These are phyloP conservation scores for Silybum marianum DNA, from an alignment of 129 eudicot species.

Conservation along the genomic window DNA sequence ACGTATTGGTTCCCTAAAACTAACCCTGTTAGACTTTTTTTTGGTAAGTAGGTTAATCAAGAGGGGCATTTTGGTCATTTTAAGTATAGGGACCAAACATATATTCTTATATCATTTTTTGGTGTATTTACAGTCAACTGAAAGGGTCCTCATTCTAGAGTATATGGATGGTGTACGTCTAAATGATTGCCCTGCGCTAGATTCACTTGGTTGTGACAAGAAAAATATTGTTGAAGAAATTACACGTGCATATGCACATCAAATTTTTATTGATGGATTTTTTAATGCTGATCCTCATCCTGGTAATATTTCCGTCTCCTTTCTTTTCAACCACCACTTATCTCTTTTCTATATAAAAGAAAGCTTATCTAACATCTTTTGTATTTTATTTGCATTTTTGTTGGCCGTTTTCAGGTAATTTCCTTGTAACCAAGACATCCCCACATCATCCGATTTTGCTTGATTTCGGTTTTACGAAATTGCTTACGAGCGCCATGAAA, in stretches of 20 bases:
- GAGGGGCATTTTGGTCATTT: no score
- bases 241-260: constrained; percentile 93
- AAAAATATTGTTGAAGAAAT: constrained; percentile 91
- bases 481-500: constrained; percentile 65
- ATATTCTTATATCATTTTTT: constrained; percentile 17
- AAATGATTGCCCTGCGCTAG: constrained; percentile 63
- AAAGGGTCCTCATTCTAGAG: constrained; percentile 80
- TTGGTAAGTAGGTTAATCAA: no score
- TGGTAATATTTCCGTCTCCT: constrained; percentile 48
- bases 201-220: constrained; percentile 70
- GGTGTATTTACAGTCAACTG: constrained; percentile 69
- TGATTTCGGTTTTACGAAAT: constrained; percentile 93
- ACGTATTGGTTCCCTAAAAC: no score
- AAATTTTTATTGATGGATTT: constrained; percentile 90
- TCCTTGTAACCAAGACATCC: constrained; percentile 82
- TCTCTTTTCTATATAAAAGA: neutral
- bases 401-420: constrained; percentile 59
- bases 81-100: no score
- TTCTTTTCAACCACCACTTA: neutral
- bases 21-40: no score
- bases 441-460: constrained; percentile 90
- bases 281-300: constrained; percentile 99
- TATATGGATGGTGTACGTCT: constrained; percentile 92
- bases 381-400: neutral
- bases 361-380: neutral